These are phyloP conservation scores for Vaccinium vitisidaea DNA, from an alignment of 148 eudicot species.

Conservation along the genomic window DNA sequence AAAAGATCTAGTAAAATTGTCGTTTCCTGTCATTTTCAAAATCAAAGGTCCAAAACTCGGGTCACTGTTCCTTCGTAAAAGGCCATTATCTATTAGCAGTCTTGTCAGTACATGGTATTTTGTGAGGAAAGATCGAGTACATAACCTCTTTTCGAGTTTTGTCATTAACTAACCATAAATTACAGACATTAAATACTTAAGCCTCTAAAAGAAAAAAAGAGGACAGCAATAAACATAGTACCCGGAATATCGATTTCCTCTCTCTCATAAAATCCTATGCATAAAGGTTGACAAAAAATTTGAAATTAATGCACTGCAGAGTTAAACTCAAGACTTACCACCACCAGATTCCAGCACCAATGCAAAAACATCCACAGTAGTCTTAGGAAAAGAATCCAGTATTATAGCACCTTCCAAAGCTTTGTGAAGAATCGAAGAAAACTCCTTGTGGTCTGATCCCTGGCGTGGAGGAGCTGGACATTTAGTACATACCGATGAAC, in stretches of 20 bases:
- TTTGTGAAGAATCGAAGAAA: conserved; percentile 80
- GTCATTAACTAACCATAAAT: neutral
- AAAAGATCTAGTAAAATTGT: neutral
- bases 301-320: neutral
- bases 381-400: conserved; percentile 89
- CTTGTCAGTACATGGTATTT: neutral
- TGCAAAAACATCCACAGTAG: conserved; percentile 97
- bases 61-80: neutral
- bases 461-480: conserved; percentile 23
- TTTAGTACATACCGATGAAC: neutral
- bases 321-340: conserved; percentile 51
- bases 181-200: neutral
- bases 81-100: neutral
- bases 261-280: conserved; percentile 4
- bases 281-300: neutral
- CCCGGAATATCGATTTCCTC: neutral
- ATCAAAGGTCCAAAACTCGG: too few relatives aligned
- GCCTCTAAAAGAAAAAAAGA: neutral
- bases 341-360: conserved; percentile 97
- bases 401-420: conserved; percentile 94
- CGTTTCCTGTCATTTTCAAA: neutral
- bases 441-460: conserved; percentile 78
- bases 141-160: neutral
- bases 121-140: neutral
- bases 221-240: neutral